Evolutionary conservation across 2,329 filamentous ascomycete genomes (phyloP), one percentile per base, ranked within the genome.

Genomic region (Leptographium procerum): DNA sequence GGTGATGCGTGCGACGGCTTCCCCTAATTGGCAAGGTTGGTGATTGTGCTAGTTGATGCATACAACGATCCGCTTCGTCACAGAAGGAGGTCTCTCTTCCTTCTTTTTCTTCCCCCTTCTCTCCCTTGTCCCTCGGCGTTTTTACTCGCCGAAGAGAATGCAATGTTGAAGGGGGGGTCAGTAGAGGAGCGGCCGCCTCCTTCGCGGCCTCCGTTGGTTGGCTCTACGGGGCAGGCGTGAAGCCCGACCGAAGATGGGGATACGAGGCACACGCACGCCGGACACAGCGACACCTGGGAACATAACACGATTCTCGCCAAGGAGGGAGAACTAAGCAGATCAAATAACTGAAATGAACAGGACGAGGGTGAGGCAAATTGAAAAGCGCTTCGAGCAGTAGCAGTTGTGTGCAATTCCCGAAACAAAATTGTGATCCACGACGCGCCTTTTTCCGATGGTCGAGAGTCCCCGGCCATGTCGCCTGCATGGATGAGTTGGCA

Each of bases 401-500:
- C 47, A 31, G 19, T 8, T 28, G 26, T 50, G 29, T 53, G 51
- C 51, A 26, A 53, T 53, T 53, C 33, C 36, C 33, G 51, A 34
- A 53, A 52, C 28, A 24, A 31, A 19, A 11, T n/a, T 8, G 28
- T 31, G 28, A 52, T 52, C 19, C 16, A 33, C 28, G 31, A 52
- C 56, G 47, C 56, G 22, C 56, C 24, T 28, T 52, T 45, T 57
- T 52, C 54, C 36, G 22, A 22, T 26, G n/a, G n/a, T 28, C 24
- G 16, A 47, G 13, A 7, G 24, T 9, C 24, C 19, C 13, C 16
- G 29, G 29, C 9, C n/a, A 28, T 16, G 19, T 52, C 50, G 33
- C 52, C 63, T 74, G 73, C 73, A 74, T 61, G 69, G 72, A 69
- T 75, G 72, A 65, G 73, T 70, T 75, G 73, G 72, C 67, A 68